Base-by-base conservation (phyloP, 2,329 filamentous ascomycete genomes). In the Xylaria sp. region DNA sequence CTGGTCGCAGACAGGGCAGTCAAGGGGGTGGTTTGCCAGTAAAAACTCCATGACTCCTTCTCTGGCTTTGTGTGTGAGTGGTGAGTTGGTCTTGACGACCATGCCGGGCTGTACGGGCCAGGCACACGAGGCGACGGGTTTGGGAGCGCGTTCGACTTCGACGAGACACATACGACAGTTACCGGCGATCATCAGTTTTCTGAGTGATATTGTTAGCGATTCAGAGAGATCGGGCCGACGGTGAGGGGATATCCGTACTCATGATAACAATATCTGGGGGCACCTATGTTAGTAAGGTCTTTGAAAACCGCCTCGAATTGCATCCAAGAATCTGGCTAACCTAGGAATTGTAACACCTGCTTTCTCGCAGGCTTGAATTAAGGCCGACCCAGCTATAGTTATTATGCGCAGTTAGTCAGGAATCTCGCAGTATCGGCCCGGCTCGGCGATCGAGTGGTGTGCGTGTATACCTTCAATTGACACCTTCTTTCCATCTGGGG, bases 131-230 rank as follows among this genome's bases (percentile, higher is more conserved):
- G 95, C 95, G 60, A 98, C 94, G 64, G 95, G 95, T 82, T 99
- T 99, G 63, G 95, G 95, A 64, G 92, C 92, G 80, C 89, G 88
- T 83, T 98, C 95, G 70, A 99, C 95, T 84, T 99, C 95, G 75
- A 99, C 95, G 75, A 99, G 83, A 81, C 95, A 99, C 95, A 99
- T 99, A 83, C 95, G 93, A 80, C 95, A 99, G 82, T 98, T 99
- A 80, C 95, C 95, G 75, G 95, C 95, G 85, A 99, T 97, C 90
- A 96, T 93, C 72, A 99, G 87, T 83, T 99, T 98, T 78, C 92
- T 94, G 75, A 73, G 69, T 61, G 62, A 71, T 71, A 72, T 76
- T 75, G 76, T 84, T 74, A 84, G 82, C 60, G 66, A 42, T 21
- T 35, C 14, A 43, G 60, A 40, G 54, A 43, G 17, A 49, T 25